Evolutionary conservation across 2,329 filamentous ascomycete species (phyloP), one percentile per base, ranked within the genome.

Genomic region (Nemania diffusa): DNA sequence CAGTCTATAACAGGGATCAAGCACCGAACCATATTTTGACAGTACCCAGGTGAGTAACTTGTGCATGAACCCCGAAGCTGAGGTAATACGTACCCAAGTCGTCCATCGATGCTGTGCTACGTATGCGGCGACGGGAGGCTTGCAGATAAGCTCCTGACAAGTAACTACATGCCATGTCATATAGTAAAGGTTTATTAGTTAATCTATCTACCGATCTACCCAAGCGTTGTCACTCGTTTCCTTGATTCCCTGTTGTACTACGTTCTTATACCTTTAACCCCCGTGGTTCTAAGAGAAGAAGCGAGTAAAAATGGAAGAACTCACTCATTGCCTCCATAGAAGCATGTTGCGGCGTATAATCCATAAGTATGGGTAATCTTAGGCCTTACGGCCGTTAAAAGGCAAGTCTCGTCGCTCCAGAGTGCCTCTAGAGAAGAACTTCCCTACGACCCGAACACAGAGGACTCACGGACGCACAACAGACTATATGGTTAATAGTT

Each of bases 381-480:
- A 46, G 34, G 34, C 37, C 52, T 70, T 70, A 70, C 68, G 68
- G 68, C 68, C 68, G 68, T 69, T 70, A 46, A 27, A 8, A 64
- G 65, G 57, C 40, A 55, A 26, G 22, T 40, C 27, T 11, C 44
- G 46, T 46, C 9, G 17, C n/a, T n/a, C n/a, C n/a, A n/a, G n/a
- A n/a, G n/a, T n/a, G n/a, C n/a, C 34, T 11, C 27, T 5, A 48
- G 53, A 60, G 48, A 62, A 58, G 5, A 13, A 7, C 40, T 52
- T 42, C 7, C 15, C 9, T 20, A 37, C 55, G 17, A 24, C 55
- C 42, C 24, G 50, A 32, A 29, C 57, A 56, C 56, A 58, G 29
- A 32, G 37, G 20, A 61, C 61, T 52, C 37, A 20, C 53, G 37
- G 63, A 53, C 20, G 37, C 59, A 67, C 67, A 37, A 37, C 66